phyloP scores from a whole-genome alignment of 345 rosid species.

The Gossypium rotundifolium region DNA sequence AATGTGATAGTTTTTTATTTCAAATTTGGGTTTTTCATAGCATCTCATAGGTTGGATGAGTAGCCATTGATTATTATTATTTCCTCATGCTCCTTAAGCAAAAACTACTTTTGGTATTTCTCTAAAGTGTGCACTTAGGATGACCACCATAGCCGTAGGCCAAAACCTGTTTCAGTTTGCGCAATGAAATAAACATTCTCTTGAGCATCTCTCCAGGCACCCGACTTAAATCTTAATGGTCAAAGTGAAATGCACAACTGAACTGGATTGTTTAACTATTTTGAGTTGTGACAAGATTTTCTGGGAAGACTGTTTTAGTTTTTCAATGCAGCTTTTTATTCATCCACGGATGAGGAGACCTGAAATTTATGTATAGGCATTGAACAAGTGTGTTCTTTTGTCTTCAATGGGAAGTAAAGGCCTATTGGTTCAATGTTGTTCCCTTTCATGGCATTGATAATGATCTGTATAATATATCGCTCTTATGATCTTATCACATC shows the following conservation, averaged over 20 bases:
- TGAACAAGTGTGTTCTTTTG: not conserved
- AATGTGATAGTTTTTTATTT: not conserved
- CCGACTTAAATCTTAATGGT: not conserved
- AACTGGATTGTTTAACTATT: not conserved
- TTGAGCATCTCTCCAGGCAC: not conserved
- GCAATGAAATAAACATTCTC: not conserved
- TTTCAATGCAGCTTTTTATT: not conserved
- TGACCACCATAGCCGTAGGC: not conserved
- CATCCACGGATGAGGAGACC: not conserved
- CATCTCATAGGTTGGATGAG: not conserved
- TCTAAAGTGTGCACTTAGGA: not conserved
- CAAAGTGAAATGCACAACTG: not conserved
- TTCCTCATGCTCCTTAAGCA: not conserved
- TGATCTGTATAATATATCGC: not conserved
- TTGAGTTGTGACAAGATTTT: not conserved
- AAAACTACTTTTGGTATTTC: not conserved
- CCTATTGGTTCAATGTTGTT: not conserved
- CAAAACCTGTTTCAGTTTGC: not conserved
- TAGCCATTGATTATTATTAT: not conserved
- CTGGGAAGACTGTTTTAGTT: not conserved
- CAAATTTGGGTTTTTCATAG: not conserved
- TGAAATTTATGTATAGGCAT: not conserved
- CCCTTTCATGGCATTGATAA: not conserved
- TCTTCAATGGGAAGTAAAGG: not conserved
- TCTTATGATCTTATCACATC: not conserved